These are phyloP conservation scores for Discostella pseudostelligera DNA, from an alignment of 108 stramenopile genomes.

Conservation along the genomic window DNA sequence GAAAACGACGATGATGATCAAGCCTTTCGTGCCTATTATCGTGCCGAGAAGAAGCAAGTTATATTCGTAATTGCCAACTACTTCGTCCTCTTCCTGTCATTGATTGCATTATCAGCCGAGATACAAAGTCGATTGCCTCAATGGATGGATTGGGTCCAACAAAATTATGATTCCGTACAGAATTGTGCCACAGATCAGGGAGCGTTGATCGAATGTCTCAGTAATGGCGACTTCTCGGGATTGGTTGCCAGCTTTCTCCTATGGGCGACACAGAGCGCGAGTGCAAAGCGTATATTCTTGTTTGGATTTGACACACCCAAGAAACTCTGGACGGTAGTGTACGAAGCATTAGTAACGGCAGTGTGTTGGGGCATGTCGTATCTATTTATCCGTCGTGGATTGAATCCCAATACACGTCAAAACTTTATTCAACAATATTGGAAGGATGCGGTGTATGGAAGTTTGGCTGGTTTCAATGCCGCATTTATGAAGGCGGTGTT, in stretches of 20 bases:
- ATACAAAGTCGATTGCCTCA: conserved; percentile 75
- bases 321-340: conserved; percentile 83
- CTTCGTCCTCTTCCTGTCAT: conserved; percentile 73
- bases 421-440: conserved; percentile 80
- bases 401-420: conserved; percentile 83
- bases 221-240: conserved; percentile 77
- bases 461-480: conserved; percentile 88
- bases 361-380: conserved; percentile 87
- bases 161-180: conserved; percentile 74
- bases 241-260: conserved; percentile 74
- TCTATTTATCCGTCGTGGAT: conserved; percentile 78
- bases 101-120: conserved; percentile 83
- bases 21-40: conserved; percentile 12
- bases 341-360: conserved; percentile 75
- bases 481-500: conserved; percentile 87
- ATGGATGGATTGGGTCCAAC: conserved; percentile 68
- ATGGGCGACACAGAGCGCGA: conserved; percentile 71
- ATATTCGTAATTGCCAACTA: conserved; percentile 78
- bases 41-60: conserved; percentile 75
- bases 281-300: conserved; percentile 77
- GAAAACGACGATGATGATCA: conserved; percentile 15
- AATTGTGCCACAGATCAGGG: conserved; percentile 80
- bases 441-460: conserved; percentile 91
- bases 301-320: conserved; percentile 84
- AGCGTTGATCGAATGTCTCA: conserved; percentile 72